Evolutionary conservation across 352 stramenopile species (phyloP).

Genomic region (Thalassiosira ordinaria): DNA sequence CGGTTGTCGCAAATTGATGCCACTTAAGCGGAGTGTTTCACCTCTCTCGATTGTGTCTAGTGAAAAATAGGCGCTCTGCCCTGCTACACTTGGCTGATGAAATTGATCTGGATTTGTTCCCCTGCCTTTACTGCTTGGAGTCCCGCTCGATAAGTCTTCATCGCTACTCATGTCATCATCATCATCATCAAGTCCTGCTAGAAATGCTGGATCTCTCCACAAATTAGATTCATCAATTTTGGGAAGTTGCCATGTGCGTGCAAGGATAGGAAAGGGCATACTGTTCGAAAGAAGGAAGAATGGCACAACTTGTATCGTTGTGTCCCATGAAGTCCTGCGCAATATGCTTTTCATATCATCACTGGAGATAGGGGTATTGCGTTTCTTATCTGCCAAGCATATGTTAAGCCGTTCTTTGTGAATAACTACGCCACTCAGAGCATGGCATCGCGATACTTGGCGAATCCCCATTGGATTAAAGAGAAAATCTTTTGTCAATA

Average conservation of each 20-base stretch:
- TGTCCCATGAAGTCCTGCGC: constrained; percentile 40
- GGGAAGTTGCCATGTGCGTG: constrained; percentile 46
- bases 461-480: constrained; percentile 29
- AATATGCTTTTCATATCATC: constrained; percentile 33
- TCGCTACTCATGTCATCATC: constrained; percentile 38
- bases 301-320: constrained; percentile 54
- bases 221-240: constrained; percentile 46
- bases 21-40: constrained; percentile 57
- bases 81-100: constrained; percentile 27
- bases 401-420: constrained; percentile 32
- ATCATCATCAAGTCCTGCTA: constrained; percentile 2
- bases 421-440: constrained; percentile 37
- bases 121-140: constrained; percentile 42
- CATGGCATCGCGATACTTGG: constrained; percentile 35
- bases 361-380: constrained; percentile 3
- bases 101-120: constrained; percentile 31
- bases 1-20: constrained; percentile 56
- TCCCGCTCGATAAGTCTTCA: constrained; percentile 40
- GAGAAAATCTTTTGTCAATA: constrained; percentile 49
- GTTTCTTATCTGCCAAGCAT: constrained; percentile 2
- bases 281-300: constrained; percentile 61
- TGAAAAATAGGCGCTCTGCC: constrained; percentile 17
- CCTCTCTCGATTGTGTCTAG: constrained; percentile 30
- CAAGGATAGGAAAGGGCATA: constrained; percentile 53
- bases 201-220: constrained; percentile 37